Base-by-base conservation (phyloP, 2,329 filamentous ascomycete species). In the Pseudogymnoascus sp. region DNA sequence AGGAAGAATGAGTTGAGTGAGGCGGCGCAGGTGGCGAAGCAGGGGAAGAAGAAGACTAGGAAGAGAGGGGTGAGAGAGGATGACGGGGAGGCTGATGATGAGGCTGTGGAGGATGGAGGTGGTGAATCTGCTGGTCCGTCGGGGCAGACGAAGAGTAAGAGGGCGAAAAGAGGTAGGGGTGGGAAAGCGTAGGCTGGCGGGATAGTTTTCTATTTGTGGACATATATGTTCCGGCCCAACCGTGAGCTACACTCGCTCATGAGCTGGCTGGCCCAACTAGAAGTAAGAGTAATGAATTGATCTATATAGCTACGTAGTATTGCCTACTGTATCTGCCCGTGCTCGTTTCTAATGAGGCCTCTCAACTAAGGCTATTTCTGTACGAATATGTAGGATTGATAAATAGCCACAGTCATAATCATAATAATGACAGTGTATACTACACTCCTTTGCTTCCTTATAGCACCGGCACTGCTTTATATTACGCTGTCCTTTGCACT, bases 1-100 rank as follows among this genome's bases (percentile, higher is more conserved):
- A 68, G 66, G 64, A 71, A 68, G 61, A 70, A 72, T 62, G 71
- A 73, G 60, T 60, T 70, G 22, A 68, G 69, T 42, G 66, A 65
- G 60, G 69, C 68, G 55, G 68, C 68, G 62, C 69, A 65, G 58
- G 67, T 70, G 39, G 33, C 38, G 33, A 62, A 64, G 55, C 62
- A 33, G 64, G 61, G 63, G 62, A 25, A 67, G 68, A 42, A 23
- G 62, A 25, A 67, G 68, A 41, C 28, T 12, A 64, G 59, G 42
- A 67, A 63, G 62, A 66, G 42, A 4, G 16, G 23, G 36, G 39
- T 30, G 22, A 39, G 60, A 8, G 61, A 49, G 39, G 60, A 30
- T n/a, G 39, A 30, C 6, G 41, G 14, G 61, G 39, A 41, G 36
- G 35, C 45, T 4, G 60, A 62, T 16, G 60, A 35, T 62, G 61